phyloP scores from a whole-genome alignment of 1,284 basidiomycete genomes.

The Cystobasidium slooffiae region DNA sequence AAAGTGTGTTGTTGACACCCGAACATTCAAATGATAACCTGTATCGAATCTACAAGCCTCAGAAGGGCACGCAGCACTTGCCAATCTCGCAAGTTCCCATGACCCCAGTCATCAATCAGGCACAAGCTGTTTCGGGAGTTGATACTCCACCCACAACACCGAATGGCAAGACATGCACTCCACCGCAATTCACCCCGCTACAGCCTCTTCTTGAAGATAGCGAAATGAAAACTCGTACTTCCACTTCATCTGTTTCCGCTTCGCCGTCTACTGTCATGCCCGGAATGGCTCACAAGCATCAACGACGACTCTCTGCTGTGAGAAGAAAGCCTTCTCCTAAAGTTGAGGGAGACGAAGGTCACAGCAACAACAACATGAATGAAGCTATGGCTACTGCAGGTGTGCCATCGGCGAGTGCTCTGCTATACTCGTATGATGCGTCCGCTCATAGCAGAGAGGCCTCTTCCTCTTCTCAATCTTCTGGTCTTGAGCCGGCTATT shows the following conservation, averaged over 20 bases:
- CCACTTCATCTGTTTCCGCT: not conserved
- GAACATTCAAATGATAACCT: conserved; percentile 12
- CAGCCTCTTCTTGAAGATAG: not conserved
- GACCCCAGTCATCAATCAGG: not conserved
- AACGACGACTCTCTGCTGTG: conserved; percentile 20
- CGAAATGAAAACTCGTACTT: not conserved
- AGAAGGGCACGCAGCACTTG: not conserved
- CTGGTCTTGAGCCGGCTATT: conserved; percentile 11
- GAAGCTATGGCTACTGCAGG: not conserved
- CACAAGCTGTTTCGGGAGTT: conserved; percentile 1
- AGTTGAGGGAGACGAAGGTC: not conserved
- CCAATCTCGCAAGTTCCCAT: not conserved
- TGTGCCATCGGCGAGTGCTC: not conserved
- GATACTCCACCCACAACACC: conserved; percentile 36
- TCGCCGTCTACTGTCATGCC: conserved; percentile 18
- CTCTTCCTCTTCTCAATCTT: conserved; percentile 17
- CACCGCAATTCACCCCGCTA: not conserved
- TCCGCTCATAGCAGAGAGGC: not conserved
- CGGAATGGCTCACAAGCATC: conserved; percentile 34
- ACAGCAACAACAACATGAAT: not conserved
- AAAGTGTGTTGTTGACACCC: conserved; percentile 7
- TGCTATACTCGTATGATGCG: not conserved
- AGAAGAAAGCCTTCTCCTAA: conserved; percentile 17
- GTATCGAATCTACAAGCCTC: not conserved
- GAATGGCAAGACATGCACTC: not conserved